Conservation (phyloP, 2,329 filamentous ascomycete species). For the Meredithiella fracta region DNA sequence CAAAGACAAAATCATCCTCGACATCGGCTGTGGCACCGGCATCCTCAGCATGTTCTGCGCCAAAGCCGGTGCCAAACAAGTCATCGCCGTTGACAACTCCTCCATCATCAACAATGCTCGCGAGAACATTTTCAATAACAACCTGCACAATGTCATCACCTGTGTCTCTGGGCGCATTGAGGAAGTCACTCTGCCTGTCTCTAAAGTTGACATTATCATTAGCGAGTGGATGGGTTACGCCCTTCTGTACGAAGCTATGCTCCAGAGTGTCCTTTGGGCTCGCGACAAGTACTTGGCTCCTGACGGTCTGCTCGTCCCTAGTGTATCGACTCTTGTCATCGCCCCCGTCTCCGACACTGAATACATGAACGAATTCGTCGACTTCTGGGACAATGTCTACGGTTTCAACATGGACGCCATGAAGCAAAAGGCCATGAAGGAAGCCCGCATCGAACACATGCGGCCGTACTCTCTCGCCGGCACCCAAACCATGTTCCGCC, state of each 20-base stretch:
- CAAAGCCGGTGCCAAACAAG: slow-evolving; percentile 68
- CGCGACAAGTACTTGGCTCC: slow-evolving; percentile 71
- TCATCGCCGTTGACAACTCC: slow-evolving; percentile 85
- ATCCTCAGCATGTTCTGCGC: slow-evolving; percentile 93
- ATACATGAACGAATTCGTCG: slow-evolving; percentile 59
- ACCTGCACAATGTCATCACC: slow-evolving; percentile 55
- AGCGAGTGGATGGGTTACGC: slow-evolving; percentile 98
- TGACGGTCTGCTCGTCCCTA: slow-evolving; percentile 71
- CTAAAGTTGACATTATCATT: slow-evolving; percentile 81
- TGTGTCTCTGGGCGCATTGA: slow-evolving; percentile 77
- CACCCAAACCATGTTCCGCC: slow-evolving; percentile 47
- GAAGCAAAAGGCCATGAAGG: slow-evolving; percentile 66
- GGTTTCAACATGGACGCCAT: slow-evolving; percentile 90
- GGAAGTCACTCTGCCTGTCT: slow-evolving; percentile 61
- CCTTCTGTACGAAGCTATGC: slow-evolving; percentile 87
- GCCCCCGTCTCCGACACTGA: slow-evolving; percentile 66
- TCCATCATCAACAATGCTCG: slow-evolving; percentile 76
- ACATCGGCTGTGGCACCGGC: slow-evolving; percentile 72
- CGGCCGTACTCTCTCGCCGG: slow-evolving; percentile 44
- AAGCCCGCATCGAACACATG: slow-evolving; percentile 62
- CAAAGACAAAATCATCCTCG: slow-evolving; percentile 69
- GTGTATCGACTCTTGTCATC: slow-evolving; percentile 66
- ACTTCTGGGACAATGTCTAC: slow-evolving; percentile 85
- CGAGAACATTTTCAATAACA: slow-evolving; percentile 71
- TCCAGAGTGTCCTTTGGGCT: slow-evolving; percentile 78